Base-by-base conservation (phyloP, 2,329 filamentous ascomycete species). In the Tolypocladium amazonense region DNA sequence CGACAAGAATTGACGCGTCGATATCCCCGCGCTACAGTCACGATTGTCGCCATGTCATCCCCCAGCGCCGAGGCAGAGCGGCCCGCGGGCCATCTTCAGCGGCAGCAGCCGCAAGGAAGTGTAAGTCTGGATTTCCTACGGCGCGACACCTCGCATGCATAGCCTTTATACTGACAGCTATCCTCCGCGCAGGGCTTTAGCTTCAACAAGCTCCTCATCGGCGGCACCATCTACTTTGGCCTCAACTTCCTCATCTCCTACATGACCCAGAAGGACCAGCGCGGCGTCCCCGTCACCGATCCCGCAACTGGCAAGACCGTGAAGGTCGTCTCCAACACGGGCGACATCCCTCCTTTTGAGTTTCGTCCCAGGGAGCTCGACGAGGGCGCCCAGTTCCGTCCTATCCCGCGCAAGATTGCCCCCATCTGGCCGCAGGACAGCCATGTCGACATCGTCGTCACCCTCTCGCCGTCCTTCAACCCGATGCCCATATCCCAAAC, bases 381-480 rank as follows among this genome's bases (percentile, higher is more conserved):
- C 74, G 79, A 84, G 62, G 84, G 83, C 65, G 87, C 86, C 27
- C 75, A 79, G 57, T 88, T 87, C 71, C 88, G 81, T 66, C 72
- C 75, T 1, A 75, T 90, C 23, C 91, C 92, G 1, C 81, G 87
- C 65, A 82, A 81, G 60, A 80, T 97, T 62, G 89, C 89, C 43
- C 92, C 94, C 27, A 91, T 97, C 69, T 99, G 94, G 94, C 86
- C 90, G 2, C 77, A 82, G 56, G 85, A 94, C 70, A 89, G 85
- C 67, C 78, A 84, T 61, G 75, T 99, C 65, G 94, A 99, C 73
- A 85, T 99, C 66, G 80, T 84, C 65, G 83, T 99, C 70, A 94
- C 93, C 66, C 83, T 97, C 59, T 93, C 92, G 56, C 83, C 89
- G 15, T 88, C 88, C 12, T 81, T 88, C 64, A 81, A 83, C 39